Evolutionary conservation across 2,329 filamentous ascomycete species (phyloP).

Genomic region (Beauveria scarabaeidicola): DNA sequence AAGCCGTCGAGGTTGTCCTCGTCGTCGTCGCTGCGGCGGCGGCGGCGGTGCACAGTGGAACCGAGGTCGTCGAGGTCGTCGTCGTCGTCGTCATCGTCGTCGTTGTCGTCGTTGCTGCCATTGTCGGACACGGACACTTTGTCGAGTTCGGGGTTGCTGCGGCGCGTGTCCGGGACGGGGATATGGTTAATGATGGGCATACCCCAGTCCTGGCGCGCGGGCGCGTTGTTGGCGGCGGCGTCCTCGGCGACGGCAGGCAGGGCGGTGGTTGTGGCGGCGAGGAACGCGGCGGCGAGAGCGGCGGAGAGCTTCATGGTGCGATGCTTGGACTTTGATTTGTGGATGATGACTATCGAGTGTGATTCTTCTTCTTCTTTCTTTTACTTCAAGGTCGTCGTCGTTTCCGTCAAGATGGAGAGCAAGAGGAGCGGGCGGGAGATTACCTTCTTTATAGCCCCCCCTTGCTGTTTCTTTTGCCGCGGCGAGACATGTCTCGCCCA

Average conservation of each 20-base stretch:
- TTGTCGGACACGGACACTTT: neutral
- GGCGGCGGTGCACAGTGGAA: neutral
- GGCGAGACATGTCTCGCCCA: neutral
- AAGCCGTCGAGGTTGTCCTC: neutral
- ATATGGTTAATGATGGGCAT: neutral
- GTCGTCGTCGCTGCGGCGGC: too few relatives aligned
- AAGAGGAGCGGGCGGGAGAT: neutral
- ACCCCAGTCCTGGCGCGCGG: neutral
- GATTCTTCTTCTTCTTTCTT: too few relatives aligned
- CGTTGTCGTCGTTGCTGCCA: too few relatives aligned
- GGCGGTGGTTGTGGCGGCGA: neutral
- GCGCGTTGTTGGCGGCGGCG: neutral
- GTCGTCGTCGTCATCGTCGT: neutral
- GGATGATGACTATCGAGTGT: too few relatives aligned
- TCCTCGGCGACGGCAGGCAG: neutral
- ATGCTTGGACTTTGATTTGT: neutral
- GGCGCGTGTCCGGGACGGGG: neutral
- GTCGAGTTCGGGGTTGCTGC: neutral
- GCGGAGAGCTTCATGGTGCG: slow-evolving; percentile 1
- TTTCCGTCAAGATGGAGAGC: neutral
- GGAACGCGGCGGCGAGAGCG: neutral
- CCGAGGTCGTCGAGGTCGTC: neutral
- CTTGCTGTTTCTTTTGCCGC: neutral
- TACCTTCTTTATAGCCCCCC: neutral
- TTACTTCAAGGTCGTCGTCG: too few relatives aligned